A percentile compares a stretch with the other conserved stretches of the same genome.
Conservation (phyloP, 805 yeast genomes). For the Candida ficus region DNA sequence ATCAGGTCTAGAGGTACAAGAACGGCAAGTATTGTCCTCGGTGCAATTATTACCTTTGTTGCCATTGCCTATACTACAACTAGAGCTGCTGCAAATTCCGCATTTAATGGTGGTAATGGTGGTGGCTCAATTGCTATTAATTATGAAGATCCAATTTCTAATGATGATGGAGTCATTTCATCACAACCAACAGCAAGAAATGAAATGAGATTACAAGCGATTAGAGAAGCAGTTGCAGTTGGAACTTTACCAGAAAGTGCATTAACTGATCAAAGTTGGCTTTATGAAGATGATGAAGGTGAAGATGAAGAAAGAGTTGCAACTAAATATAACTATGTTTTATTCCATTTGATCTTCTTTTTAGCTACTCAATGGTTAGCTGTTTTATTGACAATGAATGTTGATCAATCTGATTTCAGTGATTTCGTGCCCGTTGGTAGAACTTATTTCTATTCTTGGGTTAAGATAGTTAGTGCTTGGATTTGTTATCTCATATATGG, state of each 20-base stretch:
- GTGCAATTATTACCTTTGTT: slow-evolving; percentile 88
- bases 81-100: slow-evolving; percentile 85
- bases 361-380: slow-evolving; percentile 97
- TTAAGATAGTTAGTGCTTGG: slow-evolving; percentile 90
- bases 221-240: slow-evolving; percentile 91
- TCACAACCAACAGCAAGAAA: slow-evolving; percentile 51
- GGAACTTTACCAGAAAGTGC: slow-evolving; percentile 96
- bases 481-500: slow-evolving; percentile 78
- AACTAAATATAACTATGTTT: slow-evolving; percentile 77
- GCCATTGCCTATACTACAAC: slow-evolving; percentile 98
- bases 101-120: slow-evolving; percentile 43
- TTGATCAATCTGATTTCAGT: slow-evolving; percentile 74
- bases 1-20: slow-evolving; percentile 87
- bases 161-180: slow-evolving; percentile 29
- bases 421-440: slow-evolving; percentile 96
- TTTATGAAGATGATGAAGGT: slow-evolving; percentile 37
- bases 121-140: slow-evolving; percentile 32
- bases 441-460: slow-evolving; percentile 93
- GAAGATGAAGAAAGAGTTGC: slow-evolving; percentile 55
- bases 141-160: slow-evolving; percentile 22
- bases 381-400: slow-evolving; percentile 86
- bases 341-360: slow-evolving; percentile 88
- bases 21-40: slow-evolving; percentile 79
- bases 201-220: slow-evolving; percentile 81
- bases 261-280: slow-evolving; percentile 63